Conservation (phyloP, 495 filamentous ascomycete genomes). For the Pyronema domesticum region DNA sequence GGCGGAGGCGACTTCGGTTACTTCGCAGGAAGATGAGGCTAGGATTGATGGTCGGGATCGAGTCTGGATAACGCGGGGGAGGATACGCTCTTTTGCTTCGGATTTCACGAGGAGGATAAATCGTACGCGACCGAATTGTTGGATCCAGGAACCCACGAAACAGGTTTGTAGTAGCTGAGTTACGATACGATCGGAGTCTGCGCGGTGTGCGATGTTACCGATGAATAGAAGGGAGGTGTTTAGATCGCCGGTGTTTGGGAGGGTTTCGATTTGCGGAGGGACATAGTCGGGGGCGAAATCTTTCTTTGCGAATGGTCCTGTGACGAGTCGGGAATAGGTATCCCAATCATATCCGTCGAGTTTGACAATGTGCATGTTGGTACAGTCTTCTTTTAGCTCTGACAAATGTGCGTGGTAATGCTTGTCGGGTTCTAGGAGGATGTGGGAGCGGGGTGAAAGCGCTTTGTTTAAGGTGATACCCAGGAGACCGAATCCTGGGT, state of each 20-base stretch:
- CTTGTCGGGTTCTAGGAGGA: slow-evolving; percentile 51
- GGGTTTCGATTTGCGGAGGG: slow-evolving; percentile 18
- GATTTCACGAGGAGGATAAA: slow-evolving; percentile 46
- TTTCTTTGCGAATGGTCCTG: slow-evolving; percentile 10
- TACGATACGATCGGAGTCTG: slow-evolving; percentile 19
- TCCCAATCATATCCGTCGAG: slow-evolving; percentile 27
- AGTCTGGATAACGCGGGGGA: slow-evolving; percentile 36
- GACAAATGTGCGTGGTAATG: slow-evolving; percentile 41
- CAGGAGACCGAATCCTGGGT: slow-evolving; percentile 57
- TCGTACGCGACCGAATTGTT: slow-evolving; percentile 49
- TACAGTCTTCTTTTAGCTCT: slow-evolving; percentile 27
- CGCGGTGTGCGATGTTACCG: slow-evolving; percentile 26
- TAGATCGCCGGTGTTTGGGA: slow-evolving; percentile 7
- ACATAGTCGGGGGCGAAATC: neutral
- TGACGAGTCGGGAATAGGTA: slow-evolving; percentile 31
- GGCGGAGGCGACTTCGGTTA: slow-evolving; percentile 31
- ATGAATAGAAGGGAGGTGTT: slow-evolving; percentile 23
- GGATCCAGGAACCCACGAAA: slow-evolving; percentile 33
- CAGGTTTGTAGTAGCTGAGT: slow-evolving; percentile 29
- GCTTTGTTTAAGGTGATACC: slow-evolving; percentile 56
- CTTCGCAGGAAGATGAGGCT: slow-evolving; percentile 37
- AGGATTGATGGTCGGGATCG: slow-evolving; percentile 38
- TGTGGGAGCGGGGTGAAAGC: slow-evolving; percentile 58
- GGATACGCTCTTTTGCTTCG: slow-evolving; percentile 29
- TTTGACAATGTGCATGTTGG: slow-evolving; percentile 7